A percentile compares a stretch with the other conserved stretches of the same genome.
phyloP scores from a whole-genome alignment of 108 stramenopile genomes.

The Phaeodactylum tricornutum region DNA sequence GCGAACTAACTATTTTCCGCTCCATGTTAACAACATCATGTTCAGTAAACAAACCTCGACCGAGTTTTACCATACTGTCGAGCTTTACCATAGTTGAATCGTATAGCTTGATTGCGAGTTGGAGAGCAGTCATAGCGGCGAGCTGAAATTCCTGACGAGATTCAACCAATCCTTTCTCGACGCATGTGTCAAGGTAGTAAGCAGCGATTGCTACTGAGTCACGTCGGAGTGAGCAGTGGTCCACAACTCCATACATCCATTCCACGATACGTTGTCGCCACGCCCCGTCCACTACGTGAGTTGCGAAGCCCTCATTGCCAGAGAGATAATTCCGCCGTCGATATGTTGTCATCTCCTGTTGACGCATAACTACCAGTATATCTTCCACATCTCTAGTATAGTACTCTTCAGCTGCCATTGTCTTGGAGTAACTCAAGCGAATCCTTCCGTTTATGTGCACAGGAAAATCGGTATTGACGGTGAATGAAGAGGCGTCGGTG shows the following conservation, averaged over 20 bases:
- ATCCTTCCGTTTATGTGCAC: too few species aligned
- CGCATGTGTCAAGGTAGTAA: slow-evolving; percentile 49
- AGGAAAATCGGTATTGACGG: too few species aligned
- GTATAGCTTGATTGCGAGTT: slow-evolving; percentile 63
- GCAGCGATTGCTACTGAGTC: slow-evolving; percentile 53
- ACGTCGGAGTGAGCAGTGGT: slow-evolving; percentile 45
- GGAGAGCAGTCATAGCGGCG: slow-evolving; percentile 65
- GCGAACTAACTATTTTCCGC: slow-evolving; percentile 29
- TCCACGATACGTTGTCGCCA: slow-evolving; percentile 58
- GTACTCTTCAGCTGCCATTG: too few species aligned
- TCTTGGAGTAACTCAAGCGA: too few species aligned
- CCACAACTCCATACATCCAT: slow-evolving; percentile 75
- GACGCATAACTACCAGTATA: slow-evolving; percentile 18
- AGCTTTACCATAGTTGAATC: slow-evolving; percentile 51
- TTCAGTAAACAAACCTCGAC: slow-evolving; percentile 47
- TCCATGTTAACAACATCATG: slow-evolving; percentile 63
- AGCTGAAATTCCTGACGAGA: slow-evolving; percentile 45
- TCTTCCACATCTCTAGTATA: slow-evolving; percentile 23
- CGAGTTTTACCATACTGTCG: slow-evolving; percentile 40
- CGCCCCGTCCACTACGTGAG: slow-evolving; percentile 23
- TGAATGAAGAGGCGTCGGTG: too few species aligned
- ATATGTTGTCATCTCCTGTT: slow-evolving; percentile 28
- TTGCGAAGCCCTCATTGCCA: not conserved
- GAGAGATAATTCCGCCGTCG: slow-evolving; percentile 22
- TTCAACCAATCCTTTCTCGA: slow-evolving; percentile 15